Base-by-base conservation (phyloP, 805 yeast genomes). In the Yarrowia osloensis region DNA sequence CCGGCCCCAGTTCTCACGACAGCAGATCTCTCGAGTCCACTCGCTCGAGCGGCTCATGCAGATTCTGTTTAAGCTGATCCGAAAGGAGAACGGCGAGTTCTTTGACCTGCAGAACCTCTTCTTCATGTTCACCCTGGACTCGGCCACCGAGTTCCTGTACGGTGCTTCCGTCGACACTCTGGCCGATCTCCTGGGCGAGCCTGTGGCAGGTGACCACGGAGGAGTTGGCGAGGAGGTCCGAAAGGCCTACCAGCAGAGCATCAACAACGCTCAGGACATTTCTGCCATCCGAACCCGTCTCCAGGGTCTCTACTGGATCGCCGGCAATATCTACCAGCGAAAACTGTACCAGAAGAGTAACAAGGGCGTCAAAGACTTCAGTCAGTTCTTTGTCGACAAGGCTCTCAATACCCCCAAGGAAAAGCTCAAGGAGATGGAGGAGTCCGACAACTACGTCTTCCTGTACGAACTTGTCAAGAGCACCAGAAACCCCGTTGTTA, bases 391-490 rank as follows among this genome's bases (percentile, higher is more conserved):
- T 74, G 79, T 80, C 35, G 78, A 81, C 68, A 74, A 71, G 67
- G 81, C 79, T 68, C 84, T 81, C 31, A 66, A 76, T 24, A 70
- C 70, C 62, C 82, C 82, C 11, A 74, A 82, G 65, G 70, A 70
- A 35, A 44, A 33, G n/a, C 61, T 69, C 17, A 37, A 35, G 29
- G 50, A 66, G 35, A 39, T 47, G 75, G 44, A 71, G 73, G 70
- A 68, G 62, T 66, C 75, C 35, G 82, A 76, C 39, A 77, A 81
- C 21, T 83, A 81, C 69, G 78, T 81, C 17, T 82, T 84, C 73
- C 78, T 84, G 67, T 76, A 78, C 57, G 86, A 82, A 70, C 77
- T 84, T 69, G 82, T 77, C 61, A 81, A 81, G 73, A 81, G 81
- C 72, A 82, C 85, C 8, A 77, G 81, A 65, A 81, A 84, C 70